Conservation (phyloP, 805 yeast genomes). For the Nakazawaea siamensis region DNA sequence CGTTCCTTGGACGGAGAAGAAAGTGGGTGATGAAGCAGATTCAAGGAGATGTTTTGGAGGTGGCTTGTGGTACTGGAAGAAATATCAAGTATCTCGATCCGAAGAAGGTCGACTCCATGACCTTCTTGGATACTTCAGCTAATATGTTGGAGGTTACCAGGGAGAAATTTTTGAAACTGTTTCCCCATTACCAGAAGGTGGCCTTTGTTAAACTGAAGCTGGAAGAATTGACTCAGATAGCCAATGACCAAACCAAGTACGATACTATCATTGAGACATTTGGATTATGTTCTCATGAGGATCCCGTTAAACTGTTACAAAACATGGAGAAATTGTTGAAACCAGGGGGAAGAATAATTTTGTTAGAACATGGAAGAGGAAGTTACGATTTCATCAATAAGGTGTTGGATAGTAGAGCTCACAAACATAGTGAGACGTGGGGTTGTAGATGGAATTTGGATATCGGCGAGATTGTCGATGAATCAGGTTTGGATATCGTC, state of each 20-base stretch:
- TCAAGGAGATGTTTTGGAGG: slow-evolving; percentile 87
- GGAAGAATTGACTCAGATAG: slow-evolving; percentile 59
- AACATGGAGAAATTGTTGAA: slow-evolving; percentile 67
- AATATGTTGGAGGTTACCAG: slow-evolving; percentile 81
- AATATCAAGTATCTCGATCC: slow-evolving; percentile 70
- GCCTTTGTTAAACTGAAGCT: slow-evolving; percentile 90
- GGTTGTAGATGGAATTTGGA: slow-evolving; percentile 98
- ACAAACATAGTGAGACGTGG: slow-evolving; percentile 80
- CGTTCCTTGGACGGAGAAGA: slow-evolving; percentile 56
- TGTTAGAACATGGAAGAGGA: slow-evolving; percentile 92
- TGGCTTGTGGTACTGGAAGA: slow-evolving; percentile 94
- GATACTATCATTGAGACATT: slow-evolving; percentile 93
- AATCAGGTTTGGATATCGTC: slow-evolving; percentile 76
- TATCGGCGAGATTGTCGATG: slow-evolving; percentile 78
- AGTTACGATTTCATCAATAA: slow-evolving; percentile 69
- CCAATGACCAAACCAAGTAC: slow-evolving; percentile 43
- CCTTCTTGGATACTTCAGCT: slow-evolving; percentile 77
- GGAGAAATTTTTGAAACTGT: slow-evolving; percentile 59
- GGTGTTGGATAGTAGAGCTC: slow-evolving; percentile 76
- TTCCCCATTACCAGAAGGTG: slow-evolving; percentile 61
- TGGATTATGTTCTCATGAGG: slow-evolving; percentile 93
- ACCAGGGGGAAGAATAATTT: slow-evolving; percentile 83
- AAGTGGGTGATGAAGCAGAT: slow-evolving; percentile 73
- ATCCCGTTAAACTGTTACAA: slow-evolving; percentile 75
- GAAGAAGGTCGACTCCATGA: slow-evolving; percentile 55